These are phyloP conservation scores for Talaromyces funiculosus DNA, from an alignment of 2,329 filamentous ascomycete genomes.

Conservation along the genomic window DNA sequence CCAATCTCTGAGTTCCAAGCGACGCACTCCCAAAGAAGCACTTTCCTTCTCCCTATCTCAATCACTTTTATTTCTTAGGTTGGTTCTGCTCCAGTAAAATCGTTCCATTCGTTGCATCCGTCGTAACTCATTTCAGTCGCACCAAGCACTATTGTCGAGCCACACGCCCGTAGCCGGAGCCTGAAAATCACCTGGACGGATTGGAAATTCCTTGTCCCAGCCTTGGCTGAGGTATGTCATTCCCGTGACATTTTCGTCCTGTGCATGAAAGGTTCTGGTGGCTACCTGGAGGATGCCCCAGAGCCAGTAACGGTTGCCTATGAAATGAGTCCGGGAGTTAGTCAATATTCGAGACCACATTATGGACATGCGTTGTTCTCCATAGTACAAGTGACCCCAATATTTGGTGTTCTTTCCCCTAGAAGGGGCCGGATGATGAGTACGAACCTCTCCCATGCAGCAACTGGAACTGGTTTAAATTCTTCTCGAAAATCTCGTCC, in stretches of 20 bases:
- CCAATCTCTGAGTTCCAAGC: neutral
- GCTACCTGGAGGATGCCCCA: neutral
- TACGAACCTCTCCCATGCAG: slow-evolving; percentile 1
- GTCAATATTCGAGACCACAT: neutral
- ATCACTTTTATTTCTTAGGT: no score
- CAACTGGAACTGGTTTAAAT: slow-evolving; percentile 4
- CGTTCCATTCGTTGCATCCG: neutral
- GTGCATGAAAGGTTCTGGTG: neutral
- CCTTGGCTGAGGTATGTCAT: neutral
- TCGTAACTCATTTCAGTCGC: neutral
- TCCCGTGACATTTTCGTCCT: neutral
- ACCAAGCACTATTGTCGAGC: neutral
- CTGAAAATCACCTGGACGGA: neutral
- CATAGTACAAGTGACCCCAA: neutral
- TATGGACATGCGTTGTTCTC: no score
- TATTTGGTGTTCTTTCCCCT: neutral
- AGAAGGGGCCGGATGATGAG: no score
- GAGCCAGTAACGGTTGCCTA: slow-evolving; percentile 5
- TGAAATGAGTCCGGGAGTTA: neutral
- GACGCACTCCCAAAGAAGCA: neutral
- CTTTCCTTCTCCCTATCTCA: neutral
- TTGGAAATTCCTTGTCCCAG: slow-evolving; percentile 5
- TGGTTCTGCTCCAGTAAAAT: no score
- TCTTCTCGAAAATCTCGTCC: neutral
- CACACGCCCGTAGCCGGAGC: neutral